A percentile compares a stretch with the other conserved stretches of the same genome.
These are phyloP conservation scores for Plasmodium billcollinsi DNA, from an alignment of 169 alveolate species.

Conservation along the genomic window DNA sequence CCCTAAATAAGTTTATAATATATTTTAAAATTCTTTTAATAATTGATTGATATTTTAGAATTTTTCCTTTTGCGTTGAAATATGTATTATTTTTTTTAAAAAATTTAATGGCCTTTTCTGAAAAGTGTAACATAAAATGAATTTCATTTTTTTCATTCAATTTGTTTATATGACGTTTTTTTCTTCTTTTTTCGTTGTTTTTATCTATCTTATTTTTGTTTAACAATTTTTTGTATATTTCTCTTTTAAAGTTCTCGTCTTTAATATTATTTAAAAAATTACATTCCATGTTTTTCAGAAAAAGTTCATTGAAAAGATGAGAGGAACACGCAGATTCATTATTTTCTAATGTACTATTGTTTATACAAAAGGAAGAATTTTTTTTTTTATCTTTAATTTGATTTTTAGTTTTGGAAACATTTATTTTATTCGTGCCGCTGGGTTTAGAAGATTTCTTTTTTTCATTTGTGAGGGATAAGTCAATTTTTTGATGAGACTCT, in stretches of 20 bases:
- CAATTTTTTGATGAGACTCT: neutral
- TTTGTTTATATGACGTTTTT: conserved; percentile 1
- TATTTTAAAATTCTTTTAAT: conserved; percentile 54
- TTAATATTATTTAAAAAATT: neutral
- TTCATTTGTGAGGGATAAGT: neutral
- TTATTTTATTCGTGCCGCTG: neutral
- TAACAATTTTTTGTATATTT: conserved; percentile 4
- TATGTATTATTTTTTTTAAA: conserved; percentile 54
- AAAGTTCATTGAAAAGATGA: neutral
- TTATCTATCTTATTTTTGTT: neutral
- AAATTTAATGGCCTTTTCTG: conserved; percentile 73
- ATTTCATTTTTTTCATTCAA: conserved; percentile 44
- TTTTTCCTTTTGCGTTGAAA: conserved; percentile 37
- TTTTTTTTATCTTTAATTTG: neutral
- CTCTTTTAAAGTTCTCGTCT: neutral
- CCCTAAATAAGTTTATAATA: conserved; percentile 63
- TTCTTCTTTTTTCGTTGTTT: conserved; percentile 4
- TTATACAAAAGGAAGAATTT: neutral
- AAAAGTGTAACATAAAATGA: conserved; percentile 43
- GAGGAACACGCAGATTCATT: neutral
- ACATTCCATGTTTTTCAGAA: neutral
- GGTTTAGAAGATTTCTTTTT: neutral
- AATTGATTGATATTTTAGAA: conserved; percentile 55
- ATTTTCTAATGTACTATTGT: neutral
- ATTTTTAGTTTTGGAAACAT: neutral